Base-by-base conservation (phyloP, 345 rosid species). In the Salix koriyanagi region DNA sequence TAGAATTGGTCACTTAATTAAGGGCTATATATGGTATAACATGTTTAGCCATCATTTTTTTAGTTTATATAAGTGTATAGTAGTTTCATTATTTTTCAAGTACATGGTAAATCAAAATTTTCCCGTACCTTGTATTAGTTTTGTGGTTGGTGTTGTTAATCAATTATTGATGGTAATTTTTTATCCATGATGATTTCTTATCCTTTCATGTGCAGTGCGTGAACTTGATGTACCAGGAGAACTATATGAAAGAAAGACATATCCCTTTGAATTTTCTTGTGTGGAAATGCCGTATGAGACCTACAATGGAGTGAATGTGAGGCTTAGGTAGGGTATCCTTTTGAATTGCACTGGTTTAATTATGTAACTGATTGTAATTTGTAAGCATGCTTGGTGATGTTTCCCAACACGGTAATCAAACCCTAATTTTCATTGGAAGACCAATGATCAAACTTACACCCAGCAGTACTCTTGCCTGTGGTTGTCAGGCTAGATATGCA, bases 201-300 rank as follows among this genome's bases (percentile, higher is more conserved):
- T 30, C 39, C n/a, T 26, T 65, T 42, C 58, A 65, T 36, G 30
- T 81, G 83, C 83, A 86, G 88, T 86, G 48, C 88, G 86, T 60
- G 88, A 86, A 78, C 85, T 86, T 32, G 88, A 86, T 36, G 78
- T 86, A 19, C 88, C 88, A 15, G 88, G 88, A n/a, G 88, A 86
- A 37, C 69, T 86, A 67, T 86, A 86, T 75, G 88, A 86, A 68
- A 77, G 79, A 78, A 86, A 86, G 77, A 62, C 88, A 37, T 87
- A 87, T 58, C 91, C 90, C 19, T 89, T 89, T 71, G 91, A 89
- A 68, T 89, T 89, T 74, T 87, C 91, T 13, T 82, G 84, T 1
- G 90, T 87, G 32, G 91, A 89, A 83, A 87, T 85, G 91, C 91
- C 90, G 39, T 76, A 85, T 68, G 90, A 89, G 76, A 80, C 91